Evolutionary conservation across 345 rosid species (phyloP), one percentile per base, ranked within the genome.

Genomic region (Murraya koenigii): DNA sequence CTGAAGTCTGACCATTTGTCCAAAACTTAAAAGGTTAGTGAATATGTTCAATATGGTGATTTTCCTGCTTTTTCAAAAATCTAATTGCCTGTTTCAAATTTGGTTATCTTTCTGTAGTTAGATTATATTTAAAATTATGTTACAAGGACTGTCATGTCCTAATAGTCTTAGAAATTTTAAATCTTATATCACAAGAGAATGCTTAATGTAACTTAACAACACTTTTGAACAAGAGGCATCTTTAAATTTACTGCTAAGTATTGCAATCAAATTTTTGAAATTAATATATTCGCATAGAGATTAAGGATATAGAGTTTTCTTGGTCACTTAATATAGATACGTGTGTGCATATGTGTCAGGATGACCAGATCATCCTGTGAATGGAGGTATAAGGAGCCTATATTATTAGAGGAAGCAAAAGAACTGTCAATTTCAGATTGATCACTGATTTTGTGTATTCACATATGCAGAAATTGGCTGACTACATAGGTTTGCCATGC

Each of bases 401-500:
- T 47, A 9, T 3, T 58, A 26, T 76, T 49, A 3, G 22, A 30
- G 17, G 7, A 6, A 19, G 7, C 49, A 69, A 30, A 64, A 79
- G 23, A 10, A 26, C 17, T 8, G 2, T 7, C 25, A 22, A 19
- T 32, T 68, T 17, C 19, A n/a, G 44, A 49, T 65, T 60, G 59
- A 70, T 44, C 19, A 59, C 71, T 69, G 65, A 83, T 38, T 61
- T 22, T 75, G 10, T 74, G 22, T 75, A 44, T 77, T 83, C 61
- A 44, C 30, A 56, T 72, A 0, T 88, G 86, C 94, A 95, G 99
- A 95, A 92, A 88, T 86, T 95, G 92, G 99, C 99, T 30, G 99
- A 95, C 77, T 85, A 73, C 81, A 89, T 95, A 74, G 99, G 99
- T 60, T 88, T 95, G 85, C 99, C 99, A 22, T 95, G 99, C 82